Evolutionary conservation across 768 basidiomycete genomes (phyloP).

Genomic region (Leccinum disarticulatum): DNA sequence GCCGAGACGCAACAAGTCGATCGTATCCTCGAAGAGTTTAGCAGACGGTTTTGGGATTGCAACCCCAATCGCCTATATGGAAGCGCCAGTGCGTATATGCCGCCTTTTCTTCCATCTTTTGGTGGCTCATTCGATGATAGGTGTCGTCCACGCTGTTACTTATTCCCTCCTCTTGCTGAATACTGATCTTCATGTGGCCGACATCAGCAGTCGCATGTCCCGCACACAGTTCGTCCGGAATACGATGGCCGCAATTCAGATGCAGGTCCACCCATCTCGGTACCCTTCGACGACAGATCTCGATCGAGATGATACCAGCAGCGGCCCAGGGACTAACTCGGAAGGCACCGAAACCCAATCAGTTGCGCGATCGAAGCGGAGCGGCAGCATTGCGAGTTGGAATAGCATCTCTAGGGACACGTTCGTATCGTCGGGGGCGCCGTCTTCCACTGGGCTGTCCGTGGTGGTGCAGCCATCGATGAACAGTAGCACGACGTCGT

Average conservation of each 20-base stretch:
- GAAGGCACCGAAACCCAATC: constrained; percentile 54
- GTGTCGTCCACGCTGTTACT: constrained; percentile 91
- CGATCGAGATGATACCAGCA: constrained; percentile 64
- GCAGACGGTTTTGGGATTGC: constrained; percentile 87
- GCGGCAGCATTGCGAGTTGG: constrained; percentile 84
- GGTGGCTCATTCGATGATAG: constrained; percentile 38
- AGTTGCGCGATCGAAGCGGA: constrained; percentile 62
- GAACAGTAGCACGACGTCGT: constrained; percentile 66
- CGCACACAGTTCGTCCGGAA: constrained; percentile 89
- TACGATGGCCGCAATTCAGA: constrained; percentile 83
- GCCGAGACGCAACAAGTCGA: constrained; percentile 98
- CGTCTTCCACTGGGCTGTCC: constrained; percentile 35
- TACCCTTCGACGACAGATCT: constrained; percentile 61
- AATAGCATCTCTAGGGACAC: constrained; percentile 71
- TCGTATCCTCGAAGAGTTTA: constrained; percentile 91
- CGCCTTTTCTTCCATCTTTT: not conserved
- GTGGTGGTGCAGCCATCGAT: constrained; percentile 36
- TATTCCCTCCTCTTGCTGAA: constrained; percentile 94
- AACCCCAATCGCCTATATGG: constrained; percentile 83
- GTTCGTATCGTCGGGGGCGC: constrained; percentile 40
- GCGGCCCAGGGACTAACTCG: constrained; percentile 53
- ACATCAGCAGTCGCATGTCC: constrained; percentile 87
- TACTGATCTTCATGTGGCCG: constrained; percentile 96
- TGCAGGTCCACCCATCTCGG: constrained; percentile 61
- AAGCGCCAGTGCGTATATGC: constrained; percentile 65